Conservation (phyloP, 441 rosid genomes). For the Metrosideros polymorpha region DNA sequence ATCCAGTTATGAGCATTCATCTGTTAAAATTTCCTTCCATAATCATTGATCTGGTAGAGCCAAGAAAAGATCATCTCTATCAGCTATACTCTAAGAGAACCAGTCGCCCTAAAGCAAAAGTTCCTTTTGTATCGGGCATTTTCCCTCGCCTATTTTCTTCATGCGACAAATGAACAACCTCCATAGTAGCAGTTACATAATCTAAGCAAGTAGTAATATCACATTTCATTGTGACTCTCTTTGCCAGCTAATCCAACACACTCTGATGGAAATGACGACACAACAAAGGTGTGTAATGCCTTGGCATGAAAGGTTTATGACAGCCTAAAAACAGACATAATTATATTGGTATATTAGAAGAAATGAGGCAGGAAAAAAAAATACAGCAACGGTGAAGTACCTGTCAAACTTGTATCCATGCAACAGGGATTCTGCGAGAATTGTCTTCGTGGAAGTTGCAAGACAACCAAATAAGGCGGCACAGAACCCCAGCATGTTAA, state of each 20-base stretch:
- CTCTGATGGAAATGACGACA: not conserved
- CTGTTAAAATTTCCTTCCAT: not conserved
- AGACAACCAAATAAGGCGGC: conserved; percentile 97
- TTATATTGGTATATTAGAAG: not conserved
- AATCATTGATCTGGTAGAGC: not conserved
- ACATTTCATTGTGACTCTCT: not conserved
- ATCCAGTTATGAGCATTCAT: not conserved
- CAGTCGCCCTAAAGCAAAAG: not conserved
- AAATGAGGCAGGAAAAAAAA: not conserved
- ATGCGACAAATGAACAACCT: not conserved
- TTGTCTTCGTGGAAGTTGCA: conserved; percentile 98
- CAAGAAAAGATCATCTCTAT: not conserved
- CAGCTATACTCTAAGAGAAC: not conserved
- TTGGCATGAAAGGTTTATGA: not conserved
- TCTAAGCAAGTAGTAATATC: not conserved
- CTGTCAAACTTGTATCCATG: conserved; percentile 99
- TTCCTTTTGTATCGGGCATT: not conserved
- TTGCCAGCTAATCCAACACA: not conserved
- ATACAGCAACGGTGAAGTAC: conserved; percentile 23
- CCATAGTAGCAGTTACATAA: not conserved
- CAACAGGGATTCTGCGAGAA: conserved; percentile 95
- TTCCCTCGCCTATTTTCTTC: not conserved
- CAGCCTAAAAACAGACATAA: not conserved
- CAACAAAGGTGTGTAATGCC: not conserved
- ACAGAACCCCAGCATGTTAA: conserved; percentile 91